Evolutionary conservation across 2,329 filamentous ascomycete genomes (phyloP), one percentile per base, ranked within the genome.

Genomic region (Dactylellina cionopaga): DNA sequence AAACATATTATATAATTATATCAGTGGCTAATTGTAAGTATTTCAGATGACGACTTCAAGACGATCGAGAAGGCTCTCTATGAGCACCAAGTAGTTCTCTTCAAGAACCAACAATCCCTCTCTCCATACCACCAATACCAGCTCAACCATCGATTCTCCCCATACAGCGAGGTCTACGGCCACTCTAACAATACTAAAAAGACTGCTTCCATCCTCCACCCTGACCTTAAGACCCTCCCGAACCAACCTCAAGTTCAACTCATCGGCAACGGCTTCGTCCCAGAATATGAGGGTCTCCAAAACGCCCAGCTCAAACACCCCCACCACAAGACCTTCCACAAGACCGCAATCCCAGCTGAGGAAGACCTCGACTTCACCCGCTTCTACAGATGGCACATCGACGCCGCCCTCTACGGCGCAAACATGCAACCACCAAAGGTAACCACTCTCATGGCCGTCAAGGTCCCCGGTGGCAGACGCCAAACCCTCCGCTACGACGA

Each of bases 331-430:
- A 92, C 88, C 0, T 93, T 93, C 80, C 90, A 93, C 80, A 85
- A 86, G 56, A 86, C 86, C 3, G 78, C 81, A 17, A 86, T 93
- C 74, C 84, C 89, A 0, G 81, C 88, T 0, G 82, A 83, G n/a
- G 83, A 87, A n/a, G 86, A 88, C 74, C 79, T 85, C 4, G 82
- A 85, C 10, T 83, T 82, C 75, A 88, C 86, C 0, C 81, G 85
- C 5, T 88, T 92, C 81, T 92, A 91, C 80, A 83, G 90, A 69
- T 92, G 90, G 90, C 90, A 92, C 79, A 92, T 92, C 59, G 90
- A 92, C 77, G 90, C 90, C 2, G 90, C 90, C 0, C 82, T 92
- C 4, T 92, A 92, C 78, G 89, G 86, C 15, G 84, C 92, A 5
- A 86, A 90, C n/a, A 72, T 72, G 68, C 68, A 72, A 51, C 90